Evolutionary conservation across 768 basidiomycete genomes (phyloP).

Genomic region (Sarcodon aspratus): DNA sequence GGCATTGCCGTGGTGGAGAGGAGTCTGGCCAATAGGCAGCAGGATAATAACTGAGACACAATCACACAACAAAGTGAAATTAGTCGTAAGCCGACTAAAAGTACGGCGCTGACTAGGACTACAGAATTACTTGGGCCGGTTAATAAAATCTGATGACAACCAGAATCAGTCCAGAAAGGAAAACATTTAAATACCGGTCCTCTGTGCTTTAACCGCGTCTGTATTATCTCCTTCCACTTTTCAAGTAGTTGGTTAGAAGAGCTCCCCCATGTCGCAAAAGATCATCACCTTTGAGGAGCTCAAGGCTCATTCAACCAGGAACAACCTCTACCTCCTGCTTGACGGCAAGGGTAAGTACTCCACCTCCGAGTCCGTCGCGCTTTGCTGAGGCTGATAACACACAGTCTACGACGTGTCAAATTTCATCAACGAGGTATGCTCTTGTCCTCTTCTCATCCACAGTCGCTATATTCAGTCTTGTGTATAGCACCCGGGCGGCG

Average conservation of each 20-base stretch:
- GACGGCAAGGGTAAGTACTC: constrained; percentile 62
- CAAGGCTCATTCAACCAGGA: constrained; percentile 62
- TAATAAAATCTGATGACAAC: too few species aligned
- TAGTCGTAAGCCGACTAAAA: too few species aligned
- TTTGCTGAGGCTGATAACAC: constrained; percentile 8
- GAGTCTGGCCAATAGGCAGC: too few species aligned
- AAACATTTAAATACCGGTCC: not conserved
- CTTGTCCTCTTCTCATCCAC: not conserved
- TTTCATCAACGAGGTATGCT: constrained; percentile 85
- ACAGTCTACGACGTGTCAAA: constrained; percentile 88
- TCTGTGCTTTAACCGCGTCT: constrained; percentile 6
- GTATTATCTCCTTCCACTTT: constrained; percentile 8
- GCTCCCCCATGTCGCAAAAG: constrained; percentile 27
- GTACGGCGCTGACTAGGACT: too few species aligned
- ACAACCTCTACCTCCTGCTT: constrained; percentile 72
- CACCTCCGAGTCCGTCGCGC: not conserved
- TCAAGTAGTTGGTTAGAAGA: not conserved
- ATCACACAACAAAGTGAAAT: too few species aligned
- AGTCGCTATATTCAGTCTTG: not conserved
- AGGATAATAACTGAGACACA: too few species aligned
- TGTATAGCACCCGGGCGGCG: constrained; percentile 86
- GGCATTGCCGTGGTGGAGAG: too few species aligned
- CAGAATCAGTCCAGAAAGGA: too few species aligned
- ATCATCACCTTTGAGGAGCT: constrained; percentile 65
- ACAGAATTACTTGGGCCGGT: too few species aligned